These are phyloP conservation scores for Fusarium pseudonygamai DNA, from an alignment of 2,329 filamentous ascomycete genomes.

Conservation along the genomic window DNA sequence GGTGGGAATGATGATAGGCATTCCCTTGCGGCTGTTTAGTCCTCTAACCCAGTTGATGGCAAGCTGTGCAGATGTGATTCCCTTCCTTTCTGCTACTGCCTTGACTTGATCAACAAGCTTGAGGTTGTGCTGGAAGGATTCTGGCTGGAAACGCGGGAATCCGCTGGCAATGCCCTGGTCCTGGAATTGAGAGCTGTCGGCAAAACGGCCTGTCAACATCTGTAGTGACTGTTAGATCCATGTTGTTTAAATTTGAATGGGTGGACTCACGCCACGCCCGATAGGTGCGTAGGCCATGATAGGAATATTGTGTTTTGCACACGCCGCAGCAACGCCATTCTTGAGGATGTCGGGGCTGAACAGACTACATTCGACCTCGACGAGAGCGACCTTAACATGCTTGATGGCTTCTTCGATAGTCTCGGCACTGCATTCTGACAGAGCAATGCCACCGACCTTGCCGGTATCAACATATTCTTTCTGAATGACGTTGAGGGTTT, in stretches of 20 bases:
- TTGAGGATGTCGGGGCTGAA: constrained; percentile 58
- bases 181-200: constrained; percentile 37
- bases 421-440: constrained; percentile 61
- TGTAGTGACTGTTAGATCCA: constrained; percentile 27
- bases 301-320: constrained; percentile 72
- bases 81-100: constrained; percentile 67
- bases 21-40: constrained; percentile 60
- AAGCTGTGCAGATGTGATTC: constrained; percentile 69
- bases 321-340: constrained; percentile 64
- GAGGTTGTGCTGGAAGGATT: constrained; percentile 71
- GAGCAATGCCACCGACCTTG: constrained; percentile 59
- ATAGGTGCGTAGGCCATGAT: constrained; percentile 79
- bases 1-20: constrained; percentile 71
- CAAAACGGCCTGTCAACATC: constrained; percentile 46
- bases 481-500: constrained; percentile 54
- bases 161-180: constrained; percentile 30
- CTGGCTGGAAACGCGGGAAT: constrained; percentile 69
- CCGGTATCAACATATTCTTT: constrained; percentile 62
- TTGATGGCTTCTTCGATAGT: constrained; percentile 60
- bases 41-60: constrained; percentile 71
- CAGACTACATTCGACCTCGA: constrained; percentile 65
- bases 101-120: constrained; percentile 67
- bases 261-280: constrained; percentile 59
- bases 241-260: background rate
- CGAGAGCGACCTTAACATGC: constrained; percentile 55